Evolutionary conservation across 2,329 filamentous ascomycete species (phyloP), one percentile per base, ranked within the genome.

Genomic region (Trichophyton simii): DNA sequence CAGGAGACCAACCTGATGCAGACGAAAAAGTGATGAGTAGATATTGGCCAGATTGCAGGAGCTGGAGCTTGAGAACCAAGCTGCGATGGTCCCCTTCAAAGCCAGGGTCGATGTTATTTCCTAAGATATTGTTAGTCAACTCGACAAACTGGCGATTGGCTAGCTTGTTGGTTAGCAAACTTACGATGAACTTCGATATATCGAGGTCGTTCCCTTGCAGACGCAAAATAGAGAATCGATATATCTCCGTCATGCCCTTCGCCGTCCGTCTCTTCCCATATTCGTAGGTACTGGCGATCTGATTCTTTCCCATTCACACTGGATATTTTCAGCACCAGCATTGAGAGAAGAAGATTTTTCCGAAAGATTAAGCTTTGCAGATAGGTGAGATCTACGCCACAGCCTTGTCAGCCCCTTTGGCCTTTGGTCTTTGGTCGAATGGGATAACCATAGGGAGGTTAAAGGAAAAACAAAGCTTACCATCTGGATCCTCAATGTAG

Each of bases 301-400:
- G 63, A 62, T 9, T 63, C 63, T 11, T 48, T 61, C 31, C 57
- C 60, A 6, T 20, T 38, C 13, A 48, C 58, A 6, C 60, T 61
- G 6, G 44, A 63, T 9, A 66, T 62, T 28, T 66, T 66, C 38
- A 60, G 34, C 13, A 66, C 58, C 3, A 62, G 18, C 6, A 61
- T 44, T 7, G 60, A 57, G 3, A 66, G 54, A 3, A 62, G 28
- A 15, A 65, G 60, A 13, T 60, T 36, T 59, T 61, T 62, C 7
- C 60, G 63, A 34, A 65, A 66, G 9, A 66, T 59, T 22, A 65
- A 42, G 8, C 58, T 63, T 31, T 66, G 61, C 18, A 66, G 62
- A 25, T 57, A 18, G 6, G 18, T 28, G 13, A 60, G 57, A 38
- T 63, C 62, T 63, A 41, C 55, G 59, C 15, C 48, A 44, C 42